phyloP scores from a whole-genome alignment of 305 asterid species.

The Fraxinus greggii region DNA sequence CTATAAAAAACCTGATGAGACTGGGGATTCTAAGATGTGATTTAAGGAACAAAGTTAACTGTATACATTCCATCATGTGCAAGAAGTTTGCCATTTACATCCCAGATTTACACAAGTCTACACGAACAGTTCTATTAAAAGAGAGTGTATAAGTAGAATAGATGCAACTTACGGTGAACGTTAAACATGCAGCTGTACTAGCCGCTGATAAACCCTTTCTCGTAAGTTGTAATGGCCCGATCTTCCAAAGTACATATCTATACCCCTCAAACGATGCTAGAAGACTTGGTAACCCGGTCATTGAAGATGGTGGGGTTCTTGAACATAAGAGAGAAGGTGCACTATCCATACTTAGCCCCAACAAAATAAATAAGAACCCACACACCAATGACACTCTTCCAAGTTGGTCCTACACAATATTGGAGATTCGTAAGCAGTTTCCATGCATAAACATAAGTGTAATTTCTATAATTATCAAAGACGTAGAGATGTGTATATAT shows the following conservation, averaged over 20 bases:
- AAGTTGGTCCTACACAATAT: slow-evolving; percentile 83
- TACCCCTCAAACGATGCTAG: slow-evolving; percentile 69
- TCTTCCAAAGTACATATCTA: slow-evolving; percentile 64
- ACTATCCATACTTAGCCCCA: slow-evolving; percentile 77
- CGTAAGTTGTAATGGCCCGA: slow-evolving; percentile 78
- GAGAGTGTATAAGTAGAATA: slow-evolving; percentile 1
- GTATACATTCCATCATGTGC: not conserved
- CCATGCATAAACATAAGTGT: slow-evolving; percentile 44
- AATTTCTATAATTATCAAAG: slow-evolving; percentile 25
- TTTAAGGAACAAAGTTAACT: not conserved
- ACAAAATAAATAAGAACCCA: slow-evolving; percentile 71
- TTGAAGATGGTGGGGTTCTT: slow-evolving; percentile 82
- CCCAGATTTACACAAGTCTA: not conserved
- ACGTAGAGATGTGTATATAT: not conserved
- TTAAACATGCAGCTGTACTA: slow-evolving; percentile 79
- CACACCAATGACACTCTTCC: slow-evolving; percentile 85
- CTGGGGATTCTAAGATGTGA: not conserved
- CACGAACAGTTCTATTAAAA: not conserved
- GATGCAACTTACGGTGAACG: slow-evolving; percentile 68
- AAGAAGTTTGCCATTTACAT: not conserved
- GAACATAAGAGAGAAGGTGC: slow-evolving; percentile 77
- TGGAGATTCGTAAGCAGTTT: slow-evolving; percentile 39
- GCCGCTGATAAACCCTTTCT: slow-evolving; percentile 78
- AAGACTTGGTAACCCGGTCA: slow-evolving; percentile 54
- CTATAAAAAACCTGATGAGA: not conserved